phyloP scores from a whole-genome alignment of 208 protist species.

The Porcisia hertigi region DNA sequence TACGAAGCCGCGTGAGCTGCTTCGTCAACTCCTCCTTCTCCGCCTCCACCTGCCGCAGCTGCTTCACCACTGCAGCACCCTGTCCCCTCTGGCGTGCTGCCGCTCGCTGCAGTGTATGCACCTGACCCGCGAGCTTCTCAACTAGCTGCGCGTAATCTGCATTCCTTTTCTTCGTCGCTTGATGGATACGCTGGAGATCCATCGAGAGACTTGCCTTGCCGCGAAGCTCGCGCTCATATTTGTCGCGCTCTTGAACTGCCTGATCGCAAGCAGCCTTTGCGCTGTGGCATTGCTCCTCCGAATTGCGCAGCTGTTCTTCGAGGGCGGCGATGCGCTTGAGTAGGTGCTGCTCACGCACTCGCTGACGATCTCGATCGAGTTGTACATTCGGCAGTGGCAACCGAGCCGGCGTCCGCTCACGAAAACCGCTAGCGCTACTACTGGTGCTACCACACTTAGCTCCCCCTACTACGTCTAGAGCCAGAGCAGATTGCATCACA shows the following conservation, averaged over 20 bases:
- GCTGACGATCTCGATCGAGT: slow-evolving; percentile 4
- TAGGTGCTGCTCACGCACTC: slow-evolving; percentile 31
- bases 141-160: slow-evolving; percentile 46
- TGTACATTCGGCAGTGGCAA: slow-evolving; percentile 7
- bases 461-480: not conserved
- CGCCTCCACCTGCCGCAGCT: slow-evolving; percentile 18
- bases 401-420: slow-evolving; percentile 15
- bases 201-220: slow-evolving; percentile 32
- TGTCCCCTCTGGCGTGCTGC: slow-evolving; percentile 30
- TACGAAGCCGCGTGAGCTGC: slow-evolving; percentile 17
- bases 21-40: slow-evolving; percentile 18
- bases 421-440: not conserved
- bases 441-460: not conserved
- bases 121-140: slow-evolving; percentile 43
- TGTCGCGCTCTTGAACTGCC: slow-evolving; percentile 19
- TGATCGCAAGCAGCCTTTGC: slow-evolving; percentile 6
- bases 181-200: slow-evolving; percentile 23
- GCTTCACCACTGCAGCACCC: slow-evolving; percentile 18
- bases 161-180: slow-evolving; percentile 36
- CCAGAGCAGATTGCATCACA: not conserved
- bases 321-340: slow-evolving; percentile 20
- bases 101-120: slow-evolving; percentile 43
- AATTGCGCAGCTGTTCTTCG: slow-evolving; percentile 28
- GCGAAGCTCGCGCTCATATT: slow-evolving; percentile 25
- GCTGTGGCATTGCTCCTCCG: not conserved